Evolutionary conservation across 1,284 basidiomycete genomes (phyloP).

Genomic region (Microbotryum scabiosae): DNA sequence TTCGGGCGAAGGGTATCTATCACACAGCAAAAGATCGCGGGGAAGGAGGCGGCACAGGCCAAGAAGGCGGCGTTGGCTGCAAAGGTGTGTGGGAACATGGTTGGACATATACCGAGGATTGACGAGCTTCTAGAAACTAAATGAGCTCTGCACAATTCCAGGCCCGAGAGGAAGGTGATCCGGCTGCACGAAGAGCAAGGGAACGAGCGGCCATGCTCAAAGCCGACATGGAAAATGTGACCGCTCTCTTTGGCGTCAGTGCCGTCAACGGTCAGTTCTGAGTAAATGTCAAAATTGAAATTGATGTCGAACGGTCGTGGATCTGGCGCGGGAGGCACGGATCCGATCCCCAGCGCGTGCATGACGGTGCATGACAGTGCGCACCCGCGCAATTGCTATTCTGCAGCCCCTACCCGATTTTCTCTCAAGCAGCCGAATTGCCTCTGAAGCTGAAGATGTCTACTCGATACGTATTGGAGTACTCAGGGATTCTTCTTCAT

Average conservation of each 20-base stretch:
- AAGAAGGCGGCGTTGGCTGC: slow-evolving; percentile 40
- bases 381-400: no score
- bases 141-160: not conserved
- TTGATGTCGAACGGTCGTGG: no score
- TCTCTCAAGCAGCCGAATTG: no score
- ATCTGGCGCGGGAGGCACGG: no score
- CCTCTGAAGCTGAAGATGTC: no score
- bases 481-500: no score
- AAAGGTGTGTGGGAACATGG: slow-evolving; percentile 18
- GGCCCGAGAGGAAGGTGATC: slow-evolving; percentile 51
- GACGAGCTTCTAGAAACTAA: not conserved
- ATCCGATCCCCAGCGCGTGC: no score
- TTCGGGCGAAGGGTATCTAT: slow-evolving; percentile 76
- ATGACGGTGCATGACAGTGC: no score
- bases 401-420: no score
- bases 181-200: slow-evolving; percentile 62
- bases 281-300: no score
- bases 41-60: slow-evolving; percentile 63
- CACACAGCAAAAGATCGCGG: slow-evolving; percentile 76
- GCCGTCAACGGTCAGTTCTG: slow-evolving; percentile 59
- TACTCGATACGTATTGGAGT: no score
- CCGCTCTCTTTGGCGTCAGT: slow-evolving; percentile 65
- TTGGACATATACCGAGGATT: slow-evolving; percentile 28
- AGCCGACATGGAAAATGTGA: slow-evolving; percentile 72
- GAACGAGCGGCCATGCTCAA: slow-evolving; percentile 66